A percentile compares a stretch with the other conserved stretches of the same genome.
These are phyloP conservation scores for Evernia prunastri DNA, from an alignment of 495 filamentous ascomycete genomes.

Conservation along the genomic window DNA sequence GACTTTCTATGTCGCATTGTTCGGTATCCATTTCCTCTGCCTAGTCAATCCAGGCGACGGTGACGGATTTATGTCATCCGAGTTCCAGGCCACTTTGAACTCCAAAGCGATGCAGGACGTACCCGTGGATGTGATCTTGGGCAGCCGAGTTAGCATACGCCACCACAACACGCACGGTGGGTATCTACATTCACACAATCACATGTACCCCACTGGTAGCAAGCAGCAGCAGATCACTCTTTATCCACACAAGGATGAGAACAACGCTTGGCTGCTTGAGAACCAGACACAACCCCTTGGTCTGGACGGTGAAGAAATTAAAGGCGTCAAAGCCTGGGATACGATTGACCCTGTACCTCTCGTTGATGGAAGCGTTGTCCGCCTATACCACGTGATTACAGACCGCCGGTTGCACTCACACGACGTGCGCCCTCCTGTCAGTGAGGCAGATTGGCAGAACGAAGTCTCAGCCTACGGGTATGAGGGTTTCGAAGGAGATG, in stretches of 20 bases:
- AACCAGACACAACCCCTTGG: slow-evolving; percentile 91
- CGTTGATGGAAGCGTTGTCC: slow-evolving; percentile 71
- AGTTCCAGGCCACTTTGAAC: slow-evolving; percentile 96
- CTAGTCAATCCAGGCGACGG: slow-evolving; percentile 92
- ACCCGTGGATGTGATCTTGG: slow-evolving; percentile 82
- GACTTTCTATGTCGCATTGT: slow-evolving; percentile 90
- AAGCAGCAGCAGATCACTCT: slow-evolving; percentile 98
- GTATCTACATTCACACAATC: slow-evolving; percentile 90
- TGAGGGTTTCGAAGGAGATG: slow-evolving; percentile 92
- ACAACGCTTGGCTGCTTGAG: slow-evolving; percentile 89
- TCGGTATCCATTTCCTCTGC: slow-evolving; percentile 90
- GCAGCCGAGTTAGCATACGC: slow-evolving; percentile 76
- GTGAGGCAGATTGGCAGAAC: slow-evolving; percentile 96
- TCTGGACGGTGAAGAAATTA: slow-evolving; percentile 63
- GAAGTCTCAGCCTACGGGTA: slow-evolving; percentile 98
- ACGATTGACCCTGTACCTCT: slow-evolving; percentile 60
- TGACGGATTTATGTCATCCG: slow-evolving; percentile 98
- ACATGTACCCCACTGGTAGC: slow-evolving; percentile 96
- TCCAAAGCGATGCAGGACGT: slow-evolving; percentile 94
- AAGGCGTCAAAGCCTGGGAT: slow-evolving; percentile 80
- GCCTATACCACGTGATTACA: slow-evolving; percentile 75
- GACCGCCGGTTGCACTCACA: slow-evolving; percentile 91
- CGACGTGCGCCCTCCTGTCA: slow-evolving; percentile 93
- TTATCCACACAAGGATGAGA: slow-evolving; percentile 98
- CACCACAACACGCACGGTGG: slow-evolving; percentile 97